These are phyloP conservation scores for Aspergillus niger DNA, from an alignment of 2,329 filamentous ascomycete species.

Conservation along the genomic window DNA sequence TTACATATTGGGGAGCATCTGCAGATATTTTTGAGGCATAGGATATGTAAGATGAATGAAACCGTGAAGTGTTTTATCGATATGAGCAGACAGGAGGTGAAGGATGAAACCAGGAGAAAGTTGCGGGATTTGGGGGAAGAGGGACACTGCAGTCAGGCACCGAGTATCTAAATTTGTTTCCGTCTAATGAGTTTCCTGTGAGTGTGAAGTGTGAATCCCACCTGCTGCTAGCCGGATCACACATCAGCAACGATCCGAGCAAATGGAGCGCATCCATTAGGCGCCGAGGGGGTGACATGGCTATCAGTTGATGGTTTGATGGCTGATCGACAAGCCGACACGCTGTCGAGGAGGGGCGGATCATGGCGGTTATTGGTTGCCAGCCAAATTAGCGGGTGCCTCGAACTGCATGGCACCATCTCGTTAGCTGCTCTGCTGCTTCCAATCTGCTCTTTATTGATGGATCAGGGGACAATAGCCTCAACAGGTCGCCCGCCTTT, in stretches of 20 bases:
- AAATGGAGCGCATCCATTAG: constrained; percentile 25
- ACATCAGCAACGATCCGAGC: constrained; percentile 7
- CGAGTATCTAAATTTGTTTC: not conserved
- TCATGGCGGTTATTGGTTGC: not conserved
- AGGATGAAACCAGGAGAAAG: not conserved
- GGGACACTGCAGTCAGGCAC: not conserved
- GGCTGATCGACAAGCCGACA: constrained; percentile 21
- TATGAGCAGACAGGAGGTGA: not conserved
- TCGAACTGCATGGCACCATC: not conserved
- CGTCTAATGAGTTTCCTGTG: not conserved
- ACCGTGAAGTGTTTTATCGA: not conserved
- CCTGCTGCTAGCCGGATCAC: not conserved
- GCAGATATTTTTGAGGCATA: not conserved
- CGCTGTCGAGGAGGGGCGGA: constrained; percentile 16
- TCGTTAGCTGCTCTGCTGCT: not conserved
- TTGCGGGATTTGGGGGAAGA: not conserved
- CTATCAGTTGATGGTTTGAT: constrained; percentile 4
- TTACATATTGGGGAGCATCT: not conserved
- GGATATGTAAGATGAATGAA: constrained; percentile 2
- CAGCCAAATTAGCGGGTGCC: not conserved
- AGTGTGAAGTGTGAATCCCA: not conserved
- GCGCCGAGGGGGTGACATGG: constrained; percentile 23
- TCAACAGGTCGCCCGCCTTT: not conserved
- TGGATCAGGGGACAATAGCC: too few relatives aligned
- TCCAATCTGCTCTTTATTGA: too few relatives aligned